Percentiles rank a stretch among this genome's conserved stretches.
phyloP scores from a whole-genome alignment of 2,329 filamentous ascomycete genomes.

The Diaporthe ilicicola region DNA sequence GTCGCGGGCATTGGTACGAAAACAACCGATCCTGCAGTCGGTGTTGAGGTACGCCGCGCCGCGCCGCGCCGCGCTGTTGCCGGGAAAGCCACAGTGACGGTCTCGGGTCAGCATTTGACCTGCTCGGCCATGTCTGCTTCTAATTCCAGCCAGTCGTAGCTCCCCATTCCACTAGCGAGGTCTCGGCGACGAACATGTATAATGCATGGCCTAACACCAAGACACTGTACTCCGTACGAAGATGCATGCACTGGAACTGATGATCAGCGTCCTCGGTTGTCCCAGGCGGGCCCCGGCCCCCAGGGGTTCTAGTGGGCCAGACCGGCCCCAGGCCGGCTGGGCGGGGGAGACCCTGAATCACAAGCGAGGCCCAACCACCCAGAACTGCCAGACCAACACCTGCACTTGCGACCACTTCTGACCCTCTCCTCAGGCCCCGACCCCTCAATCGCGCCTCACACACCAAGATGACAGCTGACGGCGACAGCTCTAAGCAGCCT shows the following conservation, averaged over 20 bases:
- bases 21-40: neutral
- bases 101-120: neutral
- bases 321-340: neutral
- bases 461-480: conserved; percentile 10
- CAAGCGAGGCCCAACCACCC: neutral
- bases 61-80: neutral
- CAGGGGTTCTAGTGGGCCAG: conserved; percentile 1
- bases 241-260: too few relatives aligned
- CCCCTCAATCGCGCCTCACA: conserved; percentile 15
- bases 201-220: neutral
- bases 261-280: too few relatives aligned
- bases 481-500: neutral
- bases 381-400: neutral
- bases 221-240: too few relatives aligned
- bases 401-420: neutral
- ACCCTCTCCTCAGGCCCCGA: neutral
- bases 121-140: neutral
- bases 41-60: neutral
- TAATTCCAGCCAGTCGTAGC: conserved; percentile 14
- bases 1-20: neutral
- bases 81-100: neutral
- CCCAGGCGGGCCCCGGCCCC: neutral
- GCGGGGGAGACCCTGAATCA: conserved; percentile 23
- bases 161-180: neutral
- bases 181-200: conserved; percentile 12